phyloP scores from a whole-genome alignment of 2,329 filamentous ascomycete species.

The Acarospora socialis region DNA sequence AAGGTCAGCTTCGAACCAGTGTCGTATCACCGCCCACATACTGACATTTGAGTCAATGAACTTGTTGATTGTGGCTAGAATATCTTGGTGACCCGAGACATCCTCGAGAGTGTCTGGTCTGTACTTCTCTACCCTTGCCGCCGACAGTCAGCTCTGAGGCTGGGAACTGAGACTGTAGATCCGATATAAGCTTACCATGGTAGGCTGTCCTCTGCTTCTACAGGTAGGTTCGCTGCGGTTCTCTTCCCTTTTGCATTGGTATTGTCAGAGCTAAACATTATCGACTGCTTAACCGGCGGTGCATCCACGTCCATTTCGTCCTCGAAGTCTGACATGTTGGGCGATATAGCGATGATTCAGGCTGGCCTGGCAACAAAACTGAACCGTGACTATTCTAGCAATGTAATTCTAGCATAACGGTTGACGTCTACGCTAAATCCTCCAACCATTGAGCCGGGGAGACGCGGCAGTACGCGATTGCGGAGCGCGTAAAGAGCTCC shows the following conservation, averaged over 20 bases:
- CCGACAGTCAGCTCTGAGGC: slow-evolving; percentile 14
- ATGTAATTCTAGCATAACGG: too few species aligned
- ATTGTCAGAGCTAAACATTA: slow-evolving; percentile 61
- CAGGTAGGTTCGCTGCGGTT: slow-evolving; percentile 79
- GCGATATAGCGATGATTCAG: slow-evolving; percentile 4
- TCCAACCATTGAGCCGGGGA: too few species aligned
- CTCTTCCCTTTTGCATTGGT: slow-evolving; percentile 69
- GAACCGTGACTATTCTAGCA: too few species aligned
- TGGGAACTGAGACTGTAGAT: not conserved
- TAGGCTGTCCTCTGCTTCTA: slow-evolving; percentile 84
- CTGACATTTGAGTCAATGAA: slow-evolving; percentile 79
- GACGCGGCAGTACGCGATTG: too few species aligned
- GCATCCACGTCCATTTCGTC: slow-evolving; percentile 59
- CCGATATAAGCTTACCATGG: slow-evolving; percentile 52
- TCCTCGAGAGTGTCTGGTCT: slow-evolving; percentile 76
- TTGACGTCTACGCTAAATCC: too few species aligned
- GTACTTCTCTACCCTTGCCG: slow-evolving; percentile 82
- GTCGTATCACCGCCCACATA: too few species aligned
- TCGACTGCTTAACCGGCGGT: slow-evolving; percentile 31
- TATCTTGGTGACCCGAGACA: slow-evolving; percentile 93
- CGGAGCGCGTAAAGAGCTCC: too few species aligned
- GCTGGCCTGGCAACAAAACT: too few species aligned
- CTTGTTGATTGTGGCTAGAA: slow-evolving; percentile 92
- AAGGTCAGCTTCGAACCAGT: slow-evolving; percentile 4
- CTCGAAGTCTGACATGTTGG: slow-evolving; percentile 39